These are phyloP conservation scores for Cryphonectria carpinicola DNA, from an alignment of 2,329 filamentous ascomycete genomes.

Conservation along the genomic window DNA sequence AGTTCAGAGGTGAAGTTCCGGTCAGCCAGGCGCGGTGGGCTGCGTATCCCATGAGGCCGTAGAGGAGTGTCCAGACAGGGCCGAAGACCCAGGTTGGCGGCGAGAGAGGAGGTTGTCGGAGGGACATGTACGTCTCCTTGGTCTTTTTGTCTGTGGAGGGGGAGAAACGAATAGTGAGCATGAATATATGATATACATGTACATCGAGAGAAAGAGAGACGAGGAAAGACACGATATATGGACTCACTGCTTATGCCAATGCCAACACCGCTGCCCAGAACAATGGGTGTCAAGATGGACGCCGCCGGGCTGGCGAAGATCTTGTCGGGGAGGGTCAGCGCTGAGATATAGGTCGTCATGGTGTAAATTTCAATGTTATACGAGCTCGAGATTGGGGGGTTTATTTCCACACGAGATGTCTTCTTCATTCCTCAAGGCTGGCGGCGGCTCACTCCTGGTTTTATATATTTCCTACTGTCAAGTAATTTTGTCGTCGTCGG, in stretches of 20 bases:
- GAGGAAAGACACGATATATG: slow-evolving; percentile 11
- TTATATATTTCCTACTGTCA: not conserved
- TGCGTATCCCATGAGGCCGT: slow-evolving; percentile 84
- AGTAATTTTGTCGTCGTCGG: not conserved
- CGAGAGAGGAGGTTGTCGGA: slow-evolving; percentile 70
- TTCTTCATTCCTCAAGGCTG: not conserved
- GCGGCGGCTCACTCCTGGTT: not conserved
- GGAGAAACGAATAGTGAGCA: not conserved
- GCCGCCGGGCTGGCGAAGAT: slow-evolving; percentile 74
- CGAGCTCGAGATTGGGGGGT: not conserved
- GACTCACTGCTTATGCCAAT: slow-evolving; percentile 66
- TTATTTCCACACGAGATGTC: not conserved
- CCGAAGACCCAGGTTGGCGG: slow-evolving; percentile 66
- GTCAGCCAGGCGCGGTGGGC: slow-evolving; percentile 74
- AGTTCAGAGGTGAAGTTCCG: slow-evolving; percentile 61
- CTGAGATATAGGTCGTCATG: slow-evolving; percentile 81
- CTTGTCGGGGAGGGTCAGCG: slow-evolving; percentile 72
- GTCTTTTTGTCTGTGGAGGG: slow-evolving; percentile 42
- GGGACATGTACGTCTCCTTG: slow-evolving; percentile 63
- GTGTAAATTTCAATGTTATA: slow-evolving; percentile 32
- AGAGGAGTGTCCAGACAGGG: slow-evolving; percentile 68
- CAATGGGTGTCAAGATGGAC: slow-evolving; percentile 76
- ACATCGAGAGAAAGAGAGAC: not conserved
- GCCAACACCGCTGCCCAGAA: slow-evolving; percentile 72
- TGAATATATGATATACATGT: not conserved